Conservation (phyloP, 2,329 filamentous ascomycete species). For the Aspergillus latus region DNA sequence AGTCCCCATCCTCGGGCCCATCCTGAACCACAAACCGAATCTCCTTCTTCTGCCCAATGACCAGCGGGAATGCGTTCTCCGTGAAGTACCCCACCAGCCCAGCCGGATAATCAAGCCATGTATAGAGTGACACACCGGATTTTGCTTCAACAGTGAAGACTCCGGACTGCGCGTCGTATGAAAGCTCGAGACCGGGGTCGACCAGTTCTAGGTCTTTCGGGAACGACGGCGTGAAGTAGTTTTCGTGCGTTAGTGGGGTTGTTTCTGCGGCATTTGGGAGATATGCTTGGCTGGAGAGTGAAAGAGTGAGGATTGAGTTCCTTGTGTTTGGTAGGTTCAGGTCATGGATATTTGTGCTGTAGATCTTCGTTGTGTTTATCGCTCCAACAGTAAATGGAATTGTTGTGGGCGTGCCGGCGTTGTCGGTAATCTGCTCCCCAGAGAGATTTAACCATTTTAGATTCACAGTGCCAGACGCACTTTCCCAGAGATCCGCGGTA, state of each 20-base stretch:
- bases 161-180: slow-evolving; percentile 29
- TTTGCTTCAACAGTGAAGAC: slow-evolving; percentile 52
- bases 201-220: slow-evolving; percentile 49
- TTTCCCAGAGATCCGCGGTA: slow-evolving; percentile 58
- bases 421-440: slow-evolving; percentile 43
- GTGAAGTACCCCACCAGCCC: slow-evolving; percentile 54
- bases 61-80: slow-evolving; percentile 54
- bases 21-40: slow-evolving; percentile 50
- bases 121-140: slow-evolving; percentile 53
- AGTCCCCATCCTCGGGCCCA: slow-evolving; percentile 45
- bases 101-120: slow-evolving; percentile 56
- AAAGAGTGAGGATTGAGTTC: slow-evolving; percentile 47
- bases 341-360: slow-evolving; percentile 40
- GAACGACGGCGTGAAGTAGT: slow-evolving; percentile 51
- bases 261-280: slow-evolving; percentile 46
- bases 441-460: slow-evolving; percentile 55
- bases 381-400: slow-evolving; percentile 49
- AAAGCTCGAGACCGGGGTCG: slow-evolving; percentile 50
- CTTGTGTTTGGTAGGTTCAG: slow-evolving; percentile 34
- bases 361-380: slow-evolving; percentile 53
- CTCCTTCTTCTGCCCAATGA: slow-evolving; percentile 46
- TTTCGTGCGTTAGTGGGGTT: slow-evolving; percentile 49
- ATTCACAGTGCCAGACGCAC: slow-evolving; percentile 47
- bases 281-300: slow-evolving; percentile 46
- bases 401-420: slow-evolving; percentile 36